Base-by-base conservation (phyloP, 1,284 basidiomycete genomes). In the Flammula alnicola region DNA sequence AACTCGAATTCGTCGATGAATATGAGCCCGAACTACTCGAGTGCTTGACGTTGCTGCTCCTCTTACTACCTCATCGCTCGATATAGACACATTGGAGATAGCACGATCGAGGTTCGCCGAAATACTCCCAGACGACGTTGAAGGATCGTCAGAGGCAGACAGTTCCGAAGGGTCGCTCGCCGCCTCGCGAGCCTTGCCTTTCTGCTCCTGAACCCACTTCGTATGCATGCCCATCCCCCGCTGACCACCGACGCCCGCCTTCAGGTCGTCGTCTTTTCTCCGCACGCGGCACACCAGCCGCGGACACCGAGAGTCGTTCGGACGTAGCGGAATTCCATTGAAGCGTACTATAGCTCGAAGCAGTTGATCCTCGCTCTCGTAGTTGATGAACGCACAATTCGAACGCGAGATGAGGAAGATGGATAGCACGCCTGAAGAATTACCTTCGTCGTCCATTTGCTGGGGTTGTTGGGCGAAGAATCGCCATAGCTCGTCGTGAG, bases 331-430 rank as follows among this genome's bases (percentile, higher is more conserved):
- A 49, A 73, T 71, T 7, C 88, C 90, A 62, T 90, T 84, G 71
- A 93, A 96, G 45, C 75, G 80, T 0, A 66, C 61, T 46, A 95
- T 90, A 0, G 92, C 93, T 0, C 74, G 71, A 5, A 80, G 72
- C 23, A 98, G 74, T 53, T 87, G 77, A 2, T 63, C 70, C 58
- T 86, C 81, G 0, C 77, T 81, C 40, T 82, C 80, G 61, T 90
- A 95, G 66, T 98, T 98, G 67, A 97, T 82, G 63, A 98, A 98
- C 3, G 92, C 93, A 67, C 95, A 98, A 60, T 88, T 94, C 3
- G 93, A 95, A 17, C 94, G 84, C 14, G 88, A 83, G 60, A 99
- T 98, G 49, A 95, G 81, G 72, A 96, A 97, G 56, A 99, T 88
- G 17, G 91, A 95, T 2, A 89, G 69, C 2, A 98, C 85, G 5